Evolutionary conservation across 202 grass and related monocot genomes (phyloP).

Genomic region (Cymbopogon flexuosus): DNA sequence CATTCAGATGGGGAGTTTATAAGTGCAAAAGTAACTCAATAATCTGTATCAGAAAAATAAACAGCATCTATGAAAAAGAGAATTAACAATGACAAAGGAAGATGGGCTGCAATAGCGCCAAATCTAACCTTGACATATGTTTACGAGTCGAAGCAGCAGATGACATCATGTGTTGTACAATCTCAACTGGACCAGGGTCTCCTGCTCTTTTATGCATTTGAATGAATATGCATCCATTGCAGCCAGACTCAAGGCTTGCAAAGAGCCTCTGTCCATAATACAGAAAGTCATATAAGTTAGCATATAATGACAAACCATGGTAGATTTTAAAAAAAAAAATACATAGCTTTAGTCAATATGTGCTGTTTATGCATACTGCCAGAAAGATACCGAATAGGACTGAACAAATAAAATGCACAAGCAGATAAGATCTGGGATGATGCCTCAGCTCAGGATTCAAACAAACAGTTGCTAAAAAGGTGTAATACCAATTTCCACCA

Average conservation of each 20-base stretch:
- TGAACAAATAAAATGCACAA: neutral
- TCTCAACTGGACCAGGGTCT: conserved; percentile 68
- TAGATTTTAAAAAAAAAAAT: neutral
- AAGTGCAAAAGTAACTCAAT: conserved; percentile 25
- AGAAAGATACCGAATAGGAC: neutral
- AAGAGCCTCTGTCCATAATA: conserved; percentile 71
- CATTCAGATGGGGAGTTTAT: conserved; percentile 15
- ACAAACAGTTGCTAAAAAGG: conserved; percentile 2
- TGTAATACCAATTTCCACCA: neutral
- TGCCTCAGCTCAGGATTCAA: neutral
- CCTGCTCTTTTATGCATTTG: conserved; percentile 75
- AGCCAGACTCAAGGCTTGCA: conserved; percentile 75
- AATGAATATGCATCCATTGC: conserved; percentile 83
- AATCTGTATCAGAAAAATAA: conserved; percentile 3
- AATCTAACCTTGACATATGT: conserved; percentile 91
- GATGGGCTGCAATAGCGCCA: conserved; percentile 2
- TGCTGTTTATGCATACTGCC: neutral
- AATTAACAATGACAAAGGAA: conserved; percentile 2
- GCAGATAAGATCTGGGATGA: neutral
- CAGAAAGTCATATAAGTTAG: neutral
- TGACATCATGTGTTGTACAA: conserved; percentile 83
- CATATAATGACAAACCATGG: neutral
- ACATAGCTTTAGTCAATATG: neutral
- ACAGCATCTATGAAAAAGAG: neutral
- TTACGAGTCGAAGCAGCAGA: conserved; percentile 71